phyloP scores from a whole-genome alignment of 306 rosid genomes.

The Begonia loranthoides region DNA sequence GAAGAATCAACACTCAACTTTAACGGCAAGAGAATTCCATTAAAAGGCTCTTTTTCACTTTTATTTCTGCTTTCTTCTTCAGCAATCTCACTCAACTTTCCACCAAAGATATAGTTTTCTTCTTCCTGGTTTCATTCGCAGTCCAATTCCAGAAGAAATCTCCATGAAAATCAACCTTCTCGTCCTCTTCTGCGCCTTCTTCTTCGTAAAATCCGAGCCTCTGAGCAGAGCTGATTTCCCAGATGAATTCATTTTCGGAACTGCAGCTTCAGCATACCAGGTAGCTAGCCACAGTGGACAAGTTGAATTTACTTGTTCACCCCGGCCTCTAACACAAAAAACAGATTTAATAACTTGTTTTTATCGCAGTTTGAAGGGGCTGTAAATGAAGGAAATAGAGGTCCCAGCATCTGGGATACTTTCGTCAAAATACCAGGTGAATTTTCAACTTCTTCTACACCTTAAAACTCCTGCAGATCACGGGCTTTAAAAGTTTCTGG shows the following conservation, averaged over 20 bases:
- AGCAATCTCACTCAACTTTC: neutral
- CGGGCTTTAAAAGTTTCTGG: neutral
- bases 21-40: too few species aligned
- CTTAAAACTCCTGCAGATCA: too few species aligned
- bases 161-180: too few species aligned
- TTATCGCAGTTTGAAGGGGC: slow-evolving; percentile 69
- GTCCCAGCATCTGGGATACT: slow-evolving; percentile 81
- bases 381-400: slow-evolving; percentile 78
- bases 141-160: too few species aligned
- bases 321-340: too few species aligned
- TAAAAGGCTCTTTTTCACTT: too few species aligned
- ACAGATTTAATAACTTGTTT: neutral
- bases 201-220: slow-evolving; percentile 32
- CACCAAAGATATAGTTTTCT: neutral
- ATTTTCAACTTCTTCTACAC: neutral
- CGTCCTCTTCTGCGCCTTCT: slow-evolving; percentile 10
- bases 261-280: slow-evolving; percentile 96
- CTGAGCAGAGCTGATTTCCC: slow-evolving; percentile 74
- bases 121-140: too few species aligned
- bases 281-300: slow-evolving; percentile 16
- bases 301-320: too few species aligned
- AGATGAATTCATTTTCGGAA: slow-evolving; percentile 70
- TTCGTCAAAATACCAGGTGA: slow-evolving; percentile 60
- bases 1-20: too few species aligned
- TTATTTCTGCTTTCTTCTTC: neutral